phyloP scores from a whole-genome alignment of 805 yeast genomes.

The Huiozyma sinensis region DNA sequence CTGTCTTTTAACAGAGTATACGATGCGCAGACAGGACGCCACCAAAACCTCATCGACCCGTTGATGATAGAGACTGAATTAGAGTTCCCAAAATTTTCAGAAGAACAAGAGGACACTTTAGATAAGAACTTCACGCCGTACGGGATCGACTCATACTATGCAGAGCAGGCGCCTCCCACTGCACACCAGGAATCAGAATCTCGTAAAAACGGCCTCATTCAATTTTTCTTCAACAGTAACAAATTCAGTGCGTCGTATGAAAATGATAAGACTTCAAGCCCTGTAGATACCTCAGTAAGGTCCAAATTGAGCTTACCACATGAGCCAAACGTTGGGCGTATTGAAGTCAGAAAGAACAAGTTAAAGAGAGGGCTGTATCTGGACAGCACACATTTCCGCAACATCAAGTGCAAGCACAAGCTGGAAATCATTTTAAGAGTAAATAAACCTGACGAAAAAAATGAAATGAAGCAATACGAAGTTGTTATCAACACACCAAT shows the following conservation, averaged over 20 bases:
- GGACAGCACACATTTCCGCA: slow-evolving; percentile 49
- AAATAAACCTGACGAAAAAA: slow-evolving; percentile 41
- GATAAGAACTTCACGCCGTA: slow-evolving; percentile 23
- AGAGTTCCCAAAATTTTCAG: slow-evolving; percentile 21
- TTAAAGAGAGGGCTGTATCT: slow-evolving; percentile 39
- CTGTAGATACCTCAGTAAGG: neutral
- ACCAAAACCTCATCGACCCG: slow-evolving; percentile 16
- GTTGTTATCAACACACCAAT: slow-evolving; percentile 74
- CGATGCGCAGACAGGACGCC: slow-evolving; percentile 27
- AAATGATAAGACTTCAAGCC: neutral
- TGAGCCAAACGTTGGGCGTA: slow-evolving; percentile 6
- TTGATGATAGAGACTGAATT: slow-evolving; percentile 19
- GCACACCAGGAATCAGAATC: neutral
- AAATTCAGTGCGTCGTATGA: neutral
- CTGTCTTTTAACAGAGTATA: slow-evolving; percentile 36
- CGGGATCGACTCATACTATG: slow-evolving; percentile 22
- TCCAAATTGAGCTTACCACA: neutral
- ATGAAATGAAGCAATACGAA: slow-evolving; percentile 60
- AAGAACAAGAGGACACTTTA: slow-evolving; percentile 12
- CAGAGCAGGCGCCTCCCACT: neutral
- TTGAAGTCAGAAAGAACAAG: slow-evolving; percentile 16
- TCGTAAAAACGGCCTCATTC: slow-evolving; percentile 1
- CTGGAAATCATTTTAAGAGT: slow-evolving; percentile 62
- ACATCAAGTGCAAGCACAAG: slow-evolving; percentile 54
- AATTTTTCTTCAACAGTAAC: slow-evolving; percentile 1